Evolutionary conservation across 805 yeast genomes (phyloP).

Genomic region (Zygotorulaspora sp.): DNA sequence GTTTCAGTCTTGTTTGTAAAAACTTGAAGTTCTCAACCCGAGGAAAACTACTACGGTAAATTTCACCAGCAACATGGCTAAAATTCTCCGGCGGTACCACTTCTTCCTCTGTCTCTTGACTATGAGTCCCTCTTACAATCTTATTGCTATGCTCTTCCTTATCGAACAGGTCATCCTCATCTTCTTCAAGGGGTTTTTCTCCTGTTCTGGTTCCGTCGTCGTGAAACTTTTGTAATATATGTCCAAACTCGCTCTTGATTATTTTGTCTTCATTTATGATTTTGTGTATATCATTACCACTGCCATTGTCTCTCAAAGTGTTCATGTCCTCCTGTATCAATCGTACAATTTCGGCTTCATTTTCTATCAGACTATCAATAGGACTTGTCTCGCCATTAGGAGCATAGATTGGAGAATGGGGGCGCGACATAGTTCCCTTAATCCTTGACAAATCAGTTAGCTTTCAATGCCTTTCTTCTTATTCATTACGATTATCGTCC

Average conservation of each 20-base stretch:
- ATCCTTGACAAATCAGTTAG: too few relatives aligned
- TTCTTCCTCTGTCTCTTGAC: conserved; percentile 26
- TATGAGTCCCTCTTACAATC: conserved; percentile 4
- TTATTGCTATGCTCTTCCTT: conserved; percentile 2
- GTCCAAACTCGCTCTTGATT: conserved; percentile 15
- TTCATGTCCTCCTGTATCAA: conserved; percentile 15
- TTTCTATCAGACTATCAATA: conserved; percentile 37
- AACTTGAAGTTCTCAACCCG: conserved; percentile 75
- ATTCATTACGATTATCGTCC: background rate
- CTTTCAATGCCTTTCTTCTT: background rate
- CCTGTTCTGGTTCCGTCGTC: conserved; percentile 1
- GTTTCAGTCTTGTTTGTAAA: conserved; percentile 48
- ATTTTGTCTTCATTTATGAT: conserved; percentile 16
- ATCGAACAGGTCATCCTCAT: background rate
- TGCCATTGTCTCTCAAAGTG: conserved; percentile 13
- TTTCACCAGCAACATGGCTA: conserved; percentile 69
- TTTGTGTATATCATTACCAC: conserved; percentile 17
- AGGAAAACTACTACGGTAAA: conserved; percentile 89
- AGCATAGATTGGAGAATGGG: too few relatives aligned
- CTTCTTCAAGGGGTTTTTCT: conserved; percentile 1
- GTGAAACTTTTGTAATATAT: conserved; percentile 17
- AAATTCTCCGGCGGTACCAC: conserved; percentile 82
- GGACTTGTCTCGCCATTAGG: conserved; percentile 3
- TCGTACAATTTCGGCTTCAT: conserved; percentile 30
- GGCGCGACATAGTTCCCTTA: too few relatives aligned